These are phyloP conservation scores for Nakaseomyces uthaithaninus DNA, from an alignment of 1,139 yeast species.

Conservation along the genomic window DNA sequence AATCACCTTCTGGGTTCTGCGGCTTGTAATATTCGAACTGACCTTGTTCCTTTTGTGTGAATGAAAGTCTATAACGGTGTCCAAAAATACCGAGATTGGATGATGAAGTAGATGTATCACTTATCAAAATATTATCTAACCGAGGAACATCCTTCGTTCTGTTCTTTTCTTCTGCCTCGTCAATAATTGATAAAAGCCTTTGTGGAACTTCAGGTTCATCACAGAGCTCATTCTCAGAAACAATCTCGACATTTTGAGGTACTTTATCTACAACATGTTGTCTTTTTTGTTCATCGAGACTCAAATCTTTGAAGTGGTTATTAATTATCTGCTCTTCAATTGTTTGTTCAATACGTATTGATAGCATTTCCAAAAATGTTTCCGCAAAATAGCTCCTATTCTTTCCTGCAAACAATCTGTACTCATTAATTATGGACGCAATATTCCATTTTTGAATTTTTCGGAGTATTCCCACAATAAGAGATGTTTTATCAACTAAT, in stretches of 20 bases:
- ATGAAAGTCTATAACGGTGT: slow-evolving; percentile 29
- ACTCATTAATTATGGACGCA: slow-evolving; percentile 76
- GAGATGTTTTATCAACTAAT: slow-evolving; percentile 71
- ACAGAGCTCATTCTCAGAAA: slow-evolving; percentile 27
- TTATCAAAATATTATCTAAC: slow-evolving; percentile 4
- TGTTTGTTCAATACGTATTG: slow-evolving; percentile 41
- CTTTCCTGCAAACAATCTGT: slow-evolving; percentile 65
- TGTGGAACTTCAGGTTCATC: slow-evolving; percentile 28
- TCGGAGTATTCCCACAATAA: slow-evolving; percentile 71
- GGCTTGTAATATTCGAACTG: slow-evolving; percentile 27
- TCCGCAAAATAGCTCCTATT: slow-evolving; percentile 75
- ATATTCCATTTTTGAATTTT: slow-evolving; percentile 85
- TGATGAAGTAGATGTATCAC: slow-evolving; percentile 15
- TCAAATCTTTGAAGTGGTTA: slow-evolving; percentile 3
- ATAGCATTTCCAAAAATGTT: slow-evolving; percentile 66
- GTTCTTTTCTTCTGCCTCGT: slow-evolving; percentile 17
- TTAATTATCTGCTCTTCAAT: slow-evolving; percentile 12
- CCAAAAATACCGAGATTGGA: slow-evolving; percentile 31
- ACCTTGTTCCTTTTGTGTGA: slow-evolving; percentile 26
- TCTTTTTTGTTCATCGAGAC: slow-evolving; percentile 6
- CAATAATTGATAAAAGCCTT: slow-evolving; percentile 23
- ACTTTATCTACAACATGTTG: slow-evolving; percentile 6
- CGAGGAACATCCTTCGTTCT: slow-evolving; percentile 9
- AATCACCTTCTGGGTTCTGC: slow-evolving; percentile 9
- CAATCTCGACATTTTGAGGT: slow-evolving; percentile 12